Percentiles rank a stretch among this genome's conserved stretches.
phyloP scores from a whole-genome alignment of 1,284 basidiomycete genomes.

The Malassezia brasiliensis region DNA sequence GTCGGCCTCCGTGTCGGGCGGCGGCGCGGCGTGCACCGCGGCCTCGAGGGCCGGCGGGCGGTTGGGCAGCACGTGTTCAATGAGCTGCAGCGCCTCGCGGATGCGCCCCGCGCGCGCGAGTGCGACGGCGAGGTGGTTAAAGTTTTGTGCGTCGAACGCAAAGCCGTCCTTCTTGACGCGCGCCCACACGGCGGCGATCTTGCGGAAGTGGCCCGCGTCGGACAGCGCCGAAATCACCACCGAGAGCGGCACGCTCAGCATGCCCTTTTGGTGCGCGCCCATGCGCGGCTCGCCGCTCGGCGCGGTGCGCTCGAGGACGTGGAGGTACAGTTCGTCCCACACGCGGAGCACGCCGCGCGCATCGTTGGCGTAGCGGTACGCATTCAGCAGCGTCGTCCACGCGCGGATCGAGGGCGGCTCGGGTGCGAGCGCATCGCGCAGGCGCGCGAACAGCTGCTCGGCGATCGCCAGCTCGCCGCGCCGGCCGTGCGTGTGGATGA shows the following conservation, averaged over 20 bases:
- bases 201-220: slow-evolving; percentile 54
- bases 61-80: slow-evolving; percentile 62
- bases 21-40: neutral
- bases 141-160: slow-evolving; percentile 78
- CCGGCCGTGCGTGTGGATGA: slow-evolving; percentile 58
- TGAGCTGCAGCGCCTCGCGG: slow-evolving; percentile 69
- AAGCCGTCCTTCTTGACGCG: slow-evolving; percentile 62
- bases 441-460: slow-evolving; percentile 56
- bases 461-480: slow-evolving; percentile 55
- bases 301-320: slow-evolving; percentile 47
- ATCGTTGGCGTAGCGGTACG: slow-evolving; percentile 60
- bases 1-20: neutral
- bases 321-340: slow-evolving; percentile 63
- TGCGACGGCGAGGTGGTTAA: slow-evolving; percentile 72
- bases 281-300: neutral
- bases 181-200: slow-evolving; percentile 64
- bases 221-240: slow-evolving; percentile 63
- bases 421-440: slow-evolving; percentile 54
- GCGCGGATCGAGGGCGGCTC: slow-evolving; percentile 55
- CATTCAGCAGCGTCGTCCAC: slow-evolving; percentile 64
- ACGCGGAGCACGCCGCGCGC: slow-evolving; percentile 56
- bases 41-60: slow-evolving; percentile 4
- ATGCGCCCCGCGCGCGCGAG: slow-evolving; percentile 69
- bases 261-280: slow-evolving; percentile 49
- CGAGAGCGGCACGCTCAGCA: slow-evolving; percentile 69